Conservation (phyloP, 1,139 yeast species). For the Geotrichum carabidarum region DNA sequence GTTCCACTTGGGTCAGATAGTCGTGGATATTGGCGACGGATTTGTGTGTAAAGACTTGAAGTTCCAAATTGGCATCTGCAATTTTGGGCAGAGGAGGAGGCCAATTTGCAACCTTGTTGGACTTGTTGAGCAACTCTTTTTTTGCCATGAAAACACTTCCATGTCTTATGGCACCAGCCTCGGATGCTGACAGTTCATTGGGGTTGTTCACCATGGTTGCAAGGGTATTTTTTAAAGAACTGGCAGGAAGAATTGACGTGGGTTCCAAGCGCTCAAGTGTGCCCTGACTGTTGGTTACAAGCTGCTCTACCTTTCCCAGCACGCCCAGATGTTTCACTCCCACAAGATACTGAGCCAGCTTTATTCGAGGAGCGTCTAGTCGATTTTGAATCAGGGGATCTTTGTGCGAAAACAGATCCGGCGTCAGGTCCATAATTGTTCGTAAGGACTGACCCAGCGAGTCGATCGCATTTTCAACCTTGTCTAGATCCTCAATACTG, state of each 20-base stretch:
- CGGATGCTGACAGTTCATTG: slow-evolving; percentile 1
- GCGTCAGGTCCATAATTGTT: slow-evolving; percentile 13
- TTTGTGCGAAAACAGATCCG: slow-evolving; percentile 8
- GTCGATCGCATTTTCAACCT: slow-evolving; percentile 12
- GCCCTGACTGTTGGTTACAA: not conserved
- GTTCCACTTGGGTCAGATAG: slow-evolving; percentile 51
- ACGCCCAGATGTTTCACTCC: slow-evolving; percentile 10
- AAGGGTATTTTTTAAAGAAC: not conserved
- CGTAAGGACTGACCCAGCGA: slow-evolving; percentile 11
- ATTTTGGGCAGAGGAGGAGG: slow-evolving; percentile 73
- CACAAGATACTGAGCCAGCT: slow-evolving; percentile 13
- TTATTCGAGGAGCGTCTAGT: slow-evolving; percentile 10
- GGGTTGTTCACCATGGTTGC: not conserved
- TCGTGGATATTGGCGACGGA: slow-evolving; percentile 61
- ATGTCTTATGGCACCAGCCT: not conserved
- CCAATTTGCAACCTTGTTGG: slow-evolving; percentile 23
- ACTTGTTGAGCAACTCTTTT: slow-evolving; percentile 2
- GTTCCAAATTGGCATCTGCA: slow-evolving; percentile 51
- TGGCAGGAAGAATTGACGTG: not conserved
- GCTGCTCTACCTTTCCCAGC: slow-evolving; percentile 5
- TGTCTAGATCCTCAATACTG: slow-evolving; percentile 2
- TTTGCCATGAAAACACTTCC: not conserved
- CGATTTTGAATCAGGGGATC: slow-evolving; percentile 1
- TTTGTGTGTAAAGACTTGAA: slow-evolving; percentile 76
- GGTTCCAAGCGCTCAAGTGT: not conserved